Conservation (phyloP, 176 grass and related monocot species). For the Lolium multiflorum region DNA sequence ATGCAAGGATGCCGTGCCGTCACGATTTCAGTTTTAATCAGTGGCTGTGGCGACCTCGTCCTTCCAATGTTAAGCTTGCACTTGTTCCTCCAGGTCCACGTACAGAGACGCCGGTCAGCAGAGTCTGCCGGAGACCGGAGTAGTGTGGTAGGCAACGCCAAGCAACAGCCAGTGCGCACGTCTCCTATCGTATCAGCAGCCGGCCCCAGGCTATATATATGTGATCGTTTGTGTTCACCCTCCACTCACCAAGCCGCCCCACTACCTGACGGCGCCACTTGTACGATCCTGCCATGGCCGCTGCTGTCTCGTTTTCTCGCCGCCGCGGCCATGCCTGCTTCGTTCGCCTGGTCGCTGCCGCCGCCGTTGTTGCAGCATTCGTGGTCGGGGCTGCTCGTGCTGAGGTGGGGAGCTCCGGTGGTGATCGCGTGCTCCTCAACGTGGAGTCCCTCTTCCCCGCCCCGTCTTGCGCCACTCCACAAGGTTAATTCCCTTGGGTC, state of each 20-base stretch:
- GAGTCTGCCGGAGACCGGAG: not conserved
- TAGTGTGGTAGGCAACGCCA: not conserved
- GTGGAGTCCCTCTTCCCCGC: not conserved
- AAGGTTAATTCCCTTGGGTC: constrained; percentile 31
- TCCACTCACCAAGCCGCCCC: not conserved
- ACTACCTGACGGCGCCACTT: not conserved
- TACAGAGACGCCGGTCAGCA: not conserved
- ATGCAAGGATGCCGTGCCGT: not conserved
- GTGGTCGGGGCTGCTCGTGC: not conserved
- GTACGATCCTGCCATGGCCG: not conserved
- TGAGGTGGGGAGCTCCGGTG: not conserved
- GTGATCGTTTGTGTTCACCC: constrained; percentile 23
- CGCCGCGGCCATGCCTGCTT: constrained; percentile 19
- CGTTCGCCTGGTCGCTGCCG: not conserved
- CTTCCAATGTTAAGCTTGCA: not conserved
- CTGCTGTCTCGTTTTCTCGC: not conserved
- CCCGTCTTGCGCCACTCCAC: constrained; percentile 23
- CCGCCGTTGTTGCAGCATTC: not conserved
- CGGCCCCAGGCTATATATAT: constrained; percentile 16
- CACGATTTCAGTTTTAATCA: not conserved
- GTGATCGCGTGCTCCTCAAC: constrained; percentile 5
- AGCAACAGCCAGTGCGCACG: constrained; percentile 4
- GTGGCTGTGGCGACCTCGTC: not conserved
- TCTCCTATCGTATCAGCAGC: not conserved
- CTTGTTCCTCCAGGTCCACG: not conserved